Evolutionary conservation across 129 eudicot species (phyloP).

Genomic region (Oenanthe sinensis): DNA sequence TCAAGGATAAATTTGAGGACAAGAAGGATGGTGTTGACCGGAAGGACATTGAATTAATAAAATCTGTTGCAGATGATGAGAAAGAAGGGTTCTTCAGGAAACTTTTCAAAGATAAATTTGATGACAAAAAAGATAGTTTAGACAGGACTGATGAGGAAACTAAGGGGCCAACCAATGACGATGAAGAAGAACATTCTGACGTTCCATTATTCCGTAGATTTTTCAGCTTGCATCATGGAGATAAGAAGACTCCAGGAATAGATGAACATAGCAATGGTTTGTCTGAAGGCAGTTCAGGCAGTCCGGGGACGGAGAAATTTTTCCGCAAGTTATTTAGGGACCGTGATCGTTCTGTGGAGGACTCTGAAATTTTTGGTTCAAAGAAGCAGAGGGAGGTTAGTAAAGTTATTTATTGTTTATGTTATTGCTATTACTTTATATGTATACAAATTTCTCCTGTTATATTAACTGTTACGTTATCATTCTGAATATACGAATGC

Average conservation of each 20-base stretch:
- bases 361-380: constrained; percentile 85
- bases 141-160: constrained; percentile 41
- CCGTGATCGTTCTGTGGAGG: constrained; percentile 94
- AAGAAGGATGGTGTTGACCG: constrained; percentile 42
- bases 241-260: constrained; percentile 35
- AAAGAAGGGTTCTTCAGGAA: constrained; percentile 83
- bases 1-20: constrained; percentile 80
- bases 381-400: constrained; percentile 74
- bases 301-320: constrained; percentile 96
- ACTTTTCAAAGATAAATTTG: constrained; percentile 64
- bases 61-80: constrained; percentile 52
- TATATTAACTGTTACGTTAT: neutral
- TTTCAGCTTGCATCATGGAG: constrained; percentile 86
- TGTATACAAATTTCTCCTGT: neutral
- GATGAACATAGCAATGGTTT: constrained; percentile 38
- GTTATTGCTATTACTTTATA: neutral
- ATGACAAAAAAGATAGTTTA: constrained; percentile 61
- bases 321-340: constrained; percentile 86
- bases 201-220: constrained; percentile 64
- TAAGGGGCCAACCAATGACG: constrained; percentile 57
- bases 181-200: constrained; percentile 79
- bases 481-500: neutral
- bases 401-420: neutral
- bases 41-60: constrained; percentile 33
- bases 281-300: constrained; percentile 91